A percentile compares a stretch with the other conserved stretches of the same genome.
phyloP scores from a whole-genome alignment of 768 basidiomycete genomes.

The Mrakia frigida region DNA sequence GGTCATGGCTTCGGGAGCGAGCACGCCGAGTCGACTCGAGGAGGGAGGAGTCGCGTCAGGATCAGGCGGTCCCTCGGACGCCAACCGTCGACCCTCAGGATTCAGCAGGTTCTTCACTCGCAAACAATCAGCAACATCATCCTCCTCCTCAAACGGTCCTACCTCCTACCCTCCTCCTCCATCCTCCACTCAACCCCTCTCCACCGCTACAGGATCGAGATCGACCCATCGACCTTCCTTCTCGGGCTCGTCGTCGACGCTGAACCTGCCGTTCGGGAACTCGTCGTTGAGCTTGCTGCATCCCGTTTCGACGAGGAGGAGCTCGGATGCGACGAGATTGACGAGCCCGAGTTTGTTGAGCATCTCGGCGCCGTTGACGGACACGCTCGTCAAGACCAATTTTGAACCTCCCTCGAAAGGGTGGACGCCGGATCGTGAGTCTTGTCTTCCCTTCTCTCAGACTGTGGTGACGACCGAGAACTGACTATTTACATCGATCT shows the following conservation, averaged over 20 bases:
- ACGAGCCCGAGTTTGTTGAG: not conserved
- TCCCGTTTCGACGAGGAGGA: slow-evolving; percentile 8
- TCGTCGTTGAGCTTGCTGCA: not conserved
- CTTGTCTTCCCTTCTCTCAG: not conserved
- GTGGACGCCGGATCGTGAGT: not conserved
- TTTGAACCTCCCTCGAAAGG: not conserved
- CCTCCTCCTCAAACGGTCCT: not conserved
- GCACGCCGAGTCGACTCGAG: not conserved
- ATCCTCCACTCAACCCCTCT: not conserved
- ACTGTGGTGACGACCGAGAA: not conserved
- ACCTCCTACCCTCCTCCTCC: slow-evolving; percentile 1
- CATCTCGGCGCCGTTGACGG: slow-evolving; percentile 10
- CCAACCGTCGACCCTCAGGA: not conserved
- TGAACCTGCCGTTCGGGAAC: slow-evolving; percentile 2
- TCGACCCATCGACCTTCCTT: not conserved
- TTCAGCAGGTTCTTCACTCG: slow-evolving; percentile 2
- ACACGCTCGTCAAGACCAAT: slow-evolving; percentile 5
- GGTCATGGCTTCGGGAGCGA: not conserved
- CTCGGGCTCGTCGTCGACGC: not conserved
- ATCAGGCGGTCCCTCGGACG: not conserved
- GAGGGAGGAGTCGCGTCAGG: not conserved
- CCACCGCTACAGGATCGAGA: not conserved
- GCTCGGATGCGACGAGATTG: not conserved
- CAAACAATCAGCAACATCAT: not conserved
- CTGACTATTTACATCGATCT: not conserved